These are phyloP conservation scores for Brassica hybrid DNA, from an alignment of 441 rosid species.

Conservation along the genomic window DNA sequence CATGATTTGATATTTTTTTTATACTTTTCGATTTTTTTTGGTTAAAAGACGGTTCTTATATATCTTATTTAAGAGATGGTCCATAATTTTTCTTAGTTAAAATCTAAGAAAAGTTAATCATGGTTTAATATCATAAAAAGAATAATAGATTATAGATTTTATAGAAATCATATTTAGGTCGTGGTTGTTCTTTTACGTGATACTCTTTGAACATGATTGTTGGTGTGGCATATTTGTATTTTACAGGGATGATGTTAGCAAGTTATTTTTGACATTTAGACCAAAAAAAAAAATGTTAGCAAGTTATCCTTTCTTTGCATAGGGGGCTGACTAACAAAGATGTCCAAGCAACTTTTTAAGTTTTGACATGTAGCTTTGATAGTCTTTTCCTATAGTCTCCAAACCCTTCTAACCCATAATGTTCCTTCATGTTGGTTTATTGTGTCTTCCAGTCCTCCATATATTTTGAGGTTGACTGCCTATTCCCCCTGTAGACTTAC, in stretches of 20 bases:
- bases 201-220: background rate
- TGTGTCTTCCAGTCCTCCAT: background rate
- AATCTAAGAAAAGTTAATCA: no score
- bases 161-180: background rate
- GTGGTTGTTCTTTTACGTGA: background rate
- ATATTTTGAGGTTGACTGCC: conserved; percentile 1
- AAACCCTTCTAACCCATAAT: background rate
- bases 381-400: background rate
- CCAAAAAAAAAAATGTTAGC: no score
- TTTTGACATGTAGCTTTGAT: background rate
- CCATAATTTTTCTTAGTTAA: no score
- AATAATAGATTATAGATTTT: background rate
- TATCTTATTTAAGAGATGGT: no score
- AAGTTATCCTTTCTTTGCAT: no score
- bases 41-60: no score
- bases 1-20: no score
- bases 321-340: background rate
- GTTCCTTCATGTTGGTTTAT: background rate
- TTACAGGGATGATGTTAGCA: background rate
- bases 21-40: no score
- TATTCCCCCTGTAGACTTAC: no score
- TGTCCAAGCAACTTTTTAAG: background rate
- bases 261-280: no score
- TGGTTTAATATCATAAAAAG: background rate
- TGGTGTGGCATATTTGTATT: background rate